These are phyloP conservation scores for Hydnomerulius pinastri DNA, from an alignment of 768 basidiomycete species.

Conservation along the genomic window DNA sequence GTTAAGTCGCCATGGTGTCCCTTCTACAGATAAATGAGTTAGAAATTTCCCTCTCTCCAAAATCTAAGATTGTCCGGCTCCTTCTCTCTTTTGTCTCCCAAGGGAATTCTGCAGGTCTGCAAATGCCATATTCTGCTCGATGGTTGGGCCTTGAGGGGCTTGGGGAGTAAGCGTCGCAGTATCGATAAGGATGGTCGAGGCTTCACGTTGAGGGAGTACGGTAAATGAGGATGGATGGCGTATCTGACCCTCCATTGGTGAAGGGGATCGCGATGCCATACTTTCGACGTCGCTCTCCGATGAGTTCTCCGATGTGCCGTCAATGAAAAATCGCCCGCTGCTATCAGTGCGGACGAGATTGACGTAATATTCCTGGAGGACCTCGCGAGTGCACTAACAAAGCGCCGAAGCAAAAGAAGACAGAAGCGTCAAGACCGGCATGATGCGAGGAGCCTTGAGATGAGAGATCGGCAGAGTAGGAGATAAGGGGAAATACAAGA, in stretches of 20 bases:
- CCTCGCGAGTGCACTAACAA: slow-evolving; percentile 83
- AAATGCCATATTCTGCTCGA: slow-evolving; percentile 87
- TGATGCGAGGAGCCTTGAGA: slow-evolving; percentile 6
- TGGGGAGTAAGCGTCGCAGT: slow-evolving; percentile 42
- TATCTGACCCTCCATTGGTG: slow-evolving; percentile 39
- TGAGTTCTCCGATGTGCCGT: slow-evolving; percentile 51
- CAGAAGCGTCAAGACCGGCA: slow-evolving; percentile 11
- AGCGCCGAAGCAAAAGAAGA: slow-evolving; percentile 27
- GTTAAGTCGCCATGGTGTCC: slow-evolving; percentile 5
- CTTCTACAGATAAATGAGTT: slow-evolving; percentile 4
- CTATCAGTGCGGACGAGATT: slow-evolving; percentile 89
- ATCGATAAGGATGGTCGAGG: slow-evolving; percentile 40
- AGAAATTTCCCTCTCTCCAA: background rate
- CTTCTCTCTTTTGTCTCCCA: slow-evolving; percentile 28
- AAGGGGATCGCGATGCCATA: slow-evolving; percentile 51
- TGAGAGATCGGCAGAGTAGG: slow-evolving; percentile 13
- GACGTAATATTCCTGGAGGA: slow-evolving; percentile 91
- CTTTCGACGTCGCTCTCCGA: slow-evolving; percentile 60
- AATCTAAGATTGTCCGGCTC: slow-evolving; percentile 12
- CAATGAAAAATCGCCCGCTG: slow-evolving; percentile 55
- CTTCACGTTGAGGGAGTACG: slow-evolving; percentile 32
- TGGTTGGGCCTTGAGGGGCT: slow-evolving; percentile 58
- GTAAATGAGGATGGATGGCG: slow-evolving; percentile 27
- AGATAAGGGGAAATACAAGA: slow-evolving; percentile 8
- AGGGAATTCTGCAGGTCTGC: slow-evolving; percentile 61